Percentiles rank a stretch among this genome's conserved stretches.
phyloP scores from a whole-genome alignment of 345 rosid species.

The Camelina sativa region DNA sequence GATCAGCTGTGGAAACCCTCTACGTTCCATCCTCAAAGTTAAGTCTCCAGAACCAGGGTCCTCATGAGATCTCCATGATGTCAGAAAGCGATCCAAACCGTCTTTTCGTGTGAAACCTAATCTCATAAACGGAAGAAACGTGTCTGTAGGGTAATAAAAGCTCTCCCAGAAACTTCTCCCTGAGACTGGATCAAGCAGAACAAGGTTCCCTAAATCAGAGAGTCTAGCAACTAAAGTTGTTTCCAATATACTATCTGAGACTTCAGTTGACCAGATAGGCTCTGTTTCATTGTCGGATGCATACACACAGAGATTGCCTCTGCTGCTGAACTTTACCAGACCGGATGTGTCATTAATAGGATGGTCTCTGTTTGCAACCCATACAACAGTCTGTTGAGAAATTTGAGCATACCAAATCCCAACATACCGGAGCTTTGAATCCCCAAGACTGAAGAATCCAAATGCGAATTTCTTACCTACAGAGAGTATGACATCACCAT shows the following conservation, averaged over 20 bases:
- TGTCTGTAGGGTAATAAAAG: constrained; percentile 69
- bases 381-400: constrained; percentile 54
- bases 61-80: constrained; percentile 56
- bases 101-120: constrained; percentile 53
- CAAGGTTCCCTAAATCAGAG: constrained; percentile 68
- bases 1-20: constrained; percentile 54
- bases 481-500: constrained; percentile 53
- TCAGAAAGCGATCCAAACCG: constrained; percentile 47
- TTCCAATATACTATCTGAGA: not conserved
- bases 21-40: constrained; percentile 45
- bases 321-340: constrained; percentile 30
- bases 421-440: constrained; percentile 55
- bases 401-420: constrained; percentile 76
- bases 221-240: constrained; percentile 51
- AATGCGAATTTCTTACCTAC: constrained; percentile 46
- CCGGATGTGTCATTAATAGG: constrained; percentile 29
- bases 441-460: constrained; percentile 64
- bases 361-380: constrained; percentile 73
- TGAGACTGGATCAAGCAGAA: constrained; percentile 44
- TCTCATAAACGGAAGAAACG: constrained; percentile 64
- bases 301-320: constrained; percentile 35
- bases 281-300: constrained; percentile 31
- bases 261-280: constrained; percentile 31
- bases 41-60: constrained; percentile 59
- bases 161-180: constrained; percentile 62